Percentiles rank a stretch among this genome's conserved stretches.
These are phyloP conservation scores for Nigrospora oryzae DNA, from an alignment of 2,329 filamentous ascomycete species.

Conservation along the genomic window DNA sequence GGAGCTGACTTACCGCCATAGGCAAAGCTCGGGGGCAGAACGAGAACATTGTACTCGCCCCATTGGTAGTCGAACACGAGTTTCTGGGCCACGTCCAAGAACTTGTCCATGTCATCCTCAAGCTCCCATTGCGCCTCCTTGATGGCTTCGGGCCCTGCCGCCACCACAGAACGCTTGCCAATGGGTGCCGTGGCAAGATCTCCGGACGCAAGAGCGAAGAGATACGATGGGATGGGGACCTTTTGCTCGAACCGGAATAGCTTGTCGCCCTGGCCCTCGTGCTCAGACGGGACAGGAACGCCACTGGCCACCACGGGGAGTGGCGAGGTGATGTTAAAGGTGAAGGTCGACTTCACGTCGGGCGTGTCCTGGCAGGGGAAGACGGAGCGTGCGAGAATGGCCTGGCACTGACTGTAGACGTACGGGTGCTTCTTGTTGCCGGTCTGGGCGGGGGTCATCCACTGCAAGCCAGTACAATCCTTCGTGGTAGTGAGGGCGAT, in stretches of 20 bases:
- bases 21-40: constrained; percentile 83
- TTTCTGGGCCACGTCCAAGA: constrained; percentile 77
- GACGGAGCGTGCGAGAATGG: constrained; percentile 86
- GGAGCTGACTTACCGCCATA: constrained; percentile 58
- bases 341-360: constrained; percentile 92
- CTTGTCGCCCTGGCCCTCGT: constrained; percentile 42
- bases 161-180: constrained; percentile 76
- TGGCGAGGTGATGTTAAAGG: constrained; percentile 78
- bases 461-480: constrained; percentile 86
- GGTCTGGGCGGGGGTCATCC: constrained; percentile 88
- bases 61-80: constrained; percentile 82
- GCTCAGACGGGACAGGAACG: constrained; percentile 44
- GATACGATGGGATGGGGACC: constrained; percentile 87
- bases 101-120: constrained; percentile 83
- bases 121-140: constrained; percentile 83
- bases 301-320: constrained; percentile 91
- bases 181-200: constrained; percentile 82
- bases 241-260: constrained; percentile 83
- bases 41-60: constrained; percentile 91
- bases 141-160: constrained; percentile 81
- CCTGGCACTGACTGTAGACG: constrained; percentile 97
- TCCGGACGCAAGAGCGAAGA: constrained; percentile 85
- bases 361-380: constrained; percentile 98
- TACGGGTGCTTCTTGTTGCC: constrained; percentile 94
- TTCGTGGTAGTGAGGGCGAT: constrained; percentile 75